These are phyloP conservation scores for Amanita jacksonii DNA, from an alignment of 768 basidiomycete species.

Conservation along the genomic window DNA sequence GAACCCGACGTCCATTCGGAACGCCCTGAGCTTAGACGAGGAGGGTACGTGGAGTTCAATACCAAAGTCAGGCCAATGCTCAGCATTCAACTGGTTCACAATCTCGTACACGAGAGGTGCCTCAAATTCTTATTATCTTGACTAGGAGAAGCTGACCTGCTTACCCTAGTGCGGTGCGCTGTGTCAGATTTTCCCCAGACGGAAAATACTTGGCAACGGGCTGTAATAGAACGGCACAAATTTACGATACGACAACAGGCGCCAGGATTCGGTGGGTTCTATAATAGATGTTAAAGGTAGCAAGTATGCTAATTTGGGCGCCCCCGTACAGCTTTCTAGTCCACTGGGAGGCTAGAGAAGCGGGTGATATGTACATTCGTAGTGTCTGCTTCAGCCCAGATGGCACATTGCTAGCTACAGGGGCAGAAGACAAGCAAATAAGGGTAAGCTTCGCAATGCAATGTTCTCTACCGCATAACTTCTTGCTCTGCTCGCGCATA, in stretches of 20 bases:
- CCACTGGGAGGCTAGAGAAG: conserved; percentile 18
- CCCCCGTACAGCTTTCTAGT: conserved; percentile 17
- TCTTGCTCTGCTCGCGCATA: background rate
- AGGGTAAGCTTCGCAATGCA: conserved; percentile 48
- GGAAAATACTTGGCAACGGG: conserved; percentile 92
- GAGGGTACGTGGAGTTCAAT: too few species aligned
- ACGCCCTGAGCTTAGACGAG: too few species aligned
- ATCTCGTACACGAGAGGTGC: too few species aligned
- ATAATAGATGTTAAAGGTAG: too few species aligned
- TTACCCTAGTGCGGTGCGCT: conserved; percentile 67
- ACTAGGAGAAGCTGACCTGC: too few species aligned
- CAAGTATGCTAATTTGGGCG: too few species aligned
- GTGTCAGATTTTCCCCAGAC: conserved; percentile 89
- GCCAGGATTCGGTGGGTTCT: conserved; percentile 72
- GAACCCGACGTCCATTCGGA: too few species aligned
- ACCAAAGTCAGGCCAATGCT: too few species aligned
- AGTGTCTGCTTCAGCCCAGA: conserved; percentile 84
- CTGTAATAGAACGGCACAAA: conserved; percentile 92
- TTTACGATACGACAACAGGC: conserved; percentile 88
- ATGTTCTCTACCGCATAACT: conserved; percentile 13
- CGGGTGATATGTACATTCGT: conserved; percentile 32
- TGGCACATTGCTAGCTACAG: conserved; percentile 84
- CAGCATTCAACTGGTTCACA: too few species aligned
- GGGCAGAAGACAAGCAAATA: conserved; percentile 86
- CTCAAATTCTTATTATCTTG: too few species aligned